These are phyloP conservation scores for Eudorina sp. DNA, from an alignment of 139 green algal species.

Conservation along the genomic window DNA sequence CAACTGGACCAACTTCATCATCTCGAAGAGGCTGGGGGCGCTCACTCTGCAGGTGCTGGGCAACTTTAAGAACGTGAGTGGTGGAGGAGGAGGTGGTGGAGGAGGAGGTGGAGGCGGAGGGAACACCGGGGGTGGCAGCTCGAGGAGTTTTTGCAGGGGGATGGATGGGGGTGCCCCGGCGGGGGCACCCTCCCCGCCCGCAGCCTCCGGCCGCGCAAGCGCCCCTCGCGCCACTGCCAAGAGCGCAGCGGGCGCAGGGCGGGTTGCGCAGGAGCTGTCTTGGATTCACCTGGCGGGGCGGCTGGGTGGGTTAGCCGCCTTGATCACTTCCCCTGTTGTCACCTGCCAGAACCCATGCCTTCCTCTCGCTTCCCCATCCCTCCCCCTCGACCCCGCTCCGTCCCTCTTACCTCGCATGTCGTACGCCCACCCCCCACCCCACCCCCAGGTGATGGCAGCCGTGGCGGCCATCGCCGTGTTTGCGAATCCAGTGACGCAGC, in stretches of 20 bases:
- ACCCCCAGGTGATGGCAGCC: constrained; percentile 80
- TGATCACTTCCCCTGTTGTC: no score
- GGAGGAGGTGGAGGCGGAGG: neutral
- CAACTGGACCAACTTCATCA: constrained; percentile 88
- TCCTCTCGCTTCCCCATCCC: neutral
- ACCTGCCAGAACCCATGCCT: no score
- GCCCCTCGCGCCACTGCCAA: no score
- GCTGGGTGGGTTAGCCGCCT: no score
- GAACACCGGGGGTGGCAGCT: no score
- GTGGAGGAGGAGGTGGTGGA: neutral
- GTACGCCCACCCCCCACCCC: neutral
- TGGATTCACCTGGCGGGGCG: neutral
- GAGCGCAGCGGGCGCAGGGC: no score
- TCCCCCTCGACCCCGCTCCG: neutral
- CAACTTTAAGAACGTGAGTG: constrained; percentile 74
- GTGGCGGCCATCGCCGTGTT: constrained; percentile 85
- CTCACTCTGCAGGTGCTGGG: constrained; percentile 96
- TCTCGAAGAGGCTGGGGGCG: constrained; percentile 90
- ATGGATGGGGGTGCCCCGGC: no score
- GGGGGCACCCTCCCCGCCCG: no score
- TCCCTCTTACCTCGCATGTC: no score
- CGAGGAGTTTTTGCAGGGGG: no score
- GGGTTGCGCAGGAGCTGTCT: no score
- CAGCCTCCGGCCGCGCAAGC: no score
- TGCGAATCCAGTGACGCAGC: constrained; percentile 79